A percentile compares a stretch with the other conserved stretches of the same genome.
phyloP scores from a whole-genome alignment of 106 monocot species.

The Narthecium ossifragum region DNA sequence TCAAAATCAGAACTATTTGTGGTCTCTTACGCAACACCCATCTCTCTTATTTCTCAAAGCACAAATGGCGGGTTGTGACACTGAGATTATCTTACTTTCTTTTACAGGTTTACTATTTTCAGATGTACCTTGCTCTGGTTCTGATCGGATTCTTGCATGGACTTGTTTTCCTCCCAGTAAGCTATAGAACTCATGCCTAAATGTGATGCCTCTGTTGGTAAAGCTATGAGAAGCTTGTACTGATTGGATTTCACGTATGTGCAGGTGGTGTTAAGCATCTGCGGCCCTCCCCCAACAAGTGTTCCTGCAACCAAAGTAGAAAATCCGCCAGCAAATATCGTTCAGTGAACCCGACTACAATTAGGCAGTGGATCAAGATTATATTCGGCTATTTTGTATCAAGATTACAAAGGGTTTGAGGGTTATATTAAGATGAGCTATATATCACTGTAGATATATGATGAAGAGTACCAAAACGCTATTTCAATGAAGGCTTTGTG shows the following conservation, averaged over 20 bases:
- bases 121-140: slow-evolving; percentile 92
- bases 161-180: slow-evolving; percentile 88
- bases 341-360: slow-evolving; percentile 3
- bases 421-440: too few relatives aligned
- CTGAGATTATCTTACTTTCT: not conserved
- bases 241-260: not conserved
- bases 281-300: slow-evolving; percentile 61
- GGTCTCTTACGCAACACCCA: slow-evolving; percentile 33
- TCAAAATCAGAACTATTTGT: slow-evolving; percentile 92
- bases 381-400: too few relatives aligned
- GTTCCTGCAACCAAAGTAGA: slow-evolving; percentile 20
- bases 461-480: too few relatives aligned
- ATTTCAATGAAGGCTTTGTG: too few relatives aligned
- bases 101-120: slow-evolving; percentile 90
- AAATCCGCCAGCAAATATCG: slow-evolving; percentile 9
- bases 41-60: not conserved
- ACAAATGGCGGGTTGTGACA: not conserved
- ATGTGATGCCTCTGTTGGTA: not conserved
- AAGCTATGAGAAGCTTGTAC: not conserved
- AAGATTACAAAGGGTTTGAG: too few relatives aligned
- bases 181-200: slow-evolving; percentile 2
- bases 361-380: too few relatives aligned
- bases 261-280: slow-evolving; percentile 89
- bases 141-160: slow-evolving; percentile 93
- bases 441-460: too few relatives aligned